These are phyloP conservation scores for Hyaloperonospora arabidopsidis DNA, from an alignment of 352 stramenopile species.

Conservation along the genomic window DNA sequence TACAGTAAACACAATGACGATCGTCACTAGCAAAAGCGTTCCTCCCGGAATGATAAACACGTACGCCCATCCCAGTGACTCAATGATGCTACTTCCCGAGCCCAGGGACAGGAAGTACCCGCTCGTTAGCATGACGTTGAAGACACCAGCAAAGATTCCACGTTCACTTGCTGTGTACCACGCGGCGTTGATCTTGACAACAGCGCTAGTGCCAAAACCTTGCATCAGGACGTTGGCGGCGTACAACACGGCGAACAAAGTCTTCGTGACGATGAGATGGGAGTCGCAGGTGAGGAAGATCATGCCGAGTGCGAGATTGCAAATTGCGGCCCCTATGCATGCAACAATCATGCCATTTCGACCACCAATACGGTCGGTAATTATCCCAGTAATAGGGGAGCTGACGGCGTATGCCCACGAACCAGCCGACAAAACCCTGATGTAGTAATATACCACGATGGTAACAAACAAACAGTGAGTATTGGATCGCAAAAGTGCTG, in stretches of 20 bases:
- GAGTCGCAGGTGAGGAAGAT: conserved; percentile 44
- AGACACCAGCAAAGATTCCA: conserved; percentile 60
- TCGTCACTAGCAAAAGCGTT: conserved; percentile 46
- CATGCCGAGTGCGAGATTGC: conserved; percentile 49
- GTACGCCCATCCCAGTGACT: conserved; percentile 55
- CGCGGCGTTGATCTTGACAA: conserved; percentile 81
- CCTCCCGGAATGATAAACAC: conserved; percentile 59
- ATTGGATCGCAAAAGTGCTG: not conserved
- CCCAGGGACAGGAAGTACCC: conserved; percentile 69
- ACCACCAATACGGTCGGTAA: conserved; percentile 63
- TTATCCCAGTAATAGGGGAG: conserved; percentile 60
- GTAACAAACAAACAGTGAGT: not conserved
- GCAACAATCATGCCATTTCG: conserved; percentile 66
- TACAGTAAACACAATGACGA: conserved; percentile 44
- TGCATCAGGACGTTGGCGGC: conserved; percentile 62
- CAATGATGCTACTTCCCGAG: conserved; percentile 52
- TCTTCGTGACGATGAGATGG: conserved; percentile 19
- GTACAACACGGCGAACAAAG: conserved; percentile 55
- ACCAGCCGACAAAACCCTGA: conserved; percentile 55
- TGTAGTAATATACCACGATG: conserved; percentile 1
- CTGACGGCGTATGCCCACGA: conserved; percentile 66
- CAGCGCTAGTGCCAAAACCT: conserved; percentile 67
- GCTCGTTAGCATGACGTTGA: conserved; percentile 74
- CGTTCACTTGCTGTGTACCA: conserved; percentile 62
- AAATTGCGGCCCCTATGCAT: conserved; percentile 51